phyloP scores from a whole-genome alignment of 2,329 filamentous ascomycete genomes.

The Aspergillus sp. region DNA sequence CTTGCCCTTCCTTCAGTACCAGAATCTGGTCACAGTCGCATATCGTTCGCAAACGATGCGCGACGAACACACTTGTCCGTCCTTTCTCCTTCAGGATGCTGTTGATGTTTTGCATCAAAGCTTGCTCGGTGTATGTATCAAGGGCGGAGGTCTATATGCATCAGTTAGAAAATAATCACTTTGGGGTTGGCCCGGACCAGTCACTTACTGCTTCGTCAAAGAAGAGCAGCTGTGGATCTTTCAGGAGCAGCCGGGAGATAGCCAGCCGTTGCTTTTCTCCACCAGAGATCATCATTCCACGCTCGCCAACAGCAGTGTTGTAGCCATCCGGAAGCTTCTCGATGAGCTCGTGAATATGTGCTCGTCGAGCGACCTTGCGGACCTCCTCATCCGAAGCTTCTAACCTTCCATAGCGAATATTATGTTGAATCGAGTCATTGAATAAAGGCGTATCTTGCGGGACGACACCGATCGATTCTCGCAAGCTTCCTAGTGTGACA shows the following conservation, averaged over 20 bases:
- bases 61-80: constrained; percentile 91
- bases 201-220: constrained; percentile 78
- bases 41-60: constrained; percentile 88
- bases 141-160: constrained; percentile 69
- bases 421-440: constrained; percentile 94
- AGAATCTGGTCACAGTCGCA: constrained; percentile 93
- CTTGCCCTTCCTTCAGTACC: constrained; percentile 76
- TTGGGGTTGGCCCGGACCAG: neutral
- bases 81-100: constrained; percentile 83
- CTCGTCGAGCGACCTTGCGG: constrained; percentile 73
- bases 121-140: constrained; percentile 91
- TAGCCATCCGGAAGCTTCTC: constrained; percentile 82
- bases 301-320: constrained; percentile 85
- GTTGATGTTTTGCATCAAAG: constrained; percentile 88
- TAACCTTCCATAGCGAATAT: constrained; percentile 88
- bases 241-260: constrained; percentile 77
- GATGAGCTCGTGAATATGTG: constrained; percentile 82
- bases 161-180: neutral
- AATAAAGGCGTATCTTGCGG: constrained; percentile 97
- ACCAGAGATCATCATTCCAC: constrained; percentile 94
- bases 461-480: constrained; percentile 86
- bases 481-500: constrained; percentile 77
- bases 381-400: constrained; percentile 73
- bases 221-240: constrained; percentile 86
- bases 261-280: constrained; percentile 92